Percentiles rank a stretch among this genome's conserved stretches.
These are phyloP conservation scores for Metarhizium guizhouense DNA, from an alignment of 2,329 filamentous ascomycete genomes.

Conservation along the genomic window DNA sequence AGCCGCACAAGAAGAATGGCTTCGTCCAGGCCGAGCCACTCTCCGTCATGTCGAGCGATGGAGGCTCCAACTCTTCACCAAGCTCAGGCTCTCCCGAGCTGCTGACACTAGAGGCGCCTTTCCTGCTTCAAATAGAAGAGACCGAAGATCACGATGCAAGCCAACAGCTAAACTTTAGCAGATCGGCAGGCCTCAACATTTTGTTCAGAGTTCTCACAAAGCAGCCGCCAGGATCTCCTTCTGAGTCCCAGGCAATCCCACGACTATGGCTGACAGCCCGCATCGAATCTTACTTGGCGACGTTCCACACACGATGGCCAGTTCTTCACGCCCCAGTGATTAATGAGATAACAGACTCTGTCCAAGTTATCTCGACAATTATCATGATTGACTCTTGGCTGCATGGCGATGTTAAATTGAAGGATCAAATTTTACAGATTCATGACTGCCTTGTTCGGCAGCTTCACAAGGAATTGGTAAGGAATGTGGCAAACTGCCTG, in stretches of 20 bases:
- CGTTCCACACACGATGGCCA: conserved; percentile 32
- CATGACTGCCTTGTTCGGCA: conserved; percentile 22
- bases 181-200: neutral
- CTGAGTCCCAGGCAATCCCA: conserved; percentile 6
- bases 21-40: neutral
- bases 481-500: neutral
- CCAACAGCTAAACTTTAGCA: neutral
- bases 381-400: conserved; percentile 32
- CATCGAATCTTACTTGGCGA: conserved; percentile 25
- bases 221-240: conserved; percentile 1
- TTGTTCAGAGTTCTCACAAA: neutral
- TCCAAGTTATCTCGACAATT: conserved; percentile 19
- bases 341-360: conserved; percentile 19
- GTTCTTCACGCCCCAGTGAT: conserved; percentile 29
- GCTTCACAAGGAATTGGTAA: conserved; percentile 20
- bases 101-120: neutral
- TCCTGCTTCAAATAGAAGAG: conserved; percentile 1
- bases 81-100: neutral
- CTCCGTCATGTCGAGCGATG: neutral
- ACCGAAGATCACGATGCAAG: neutral
- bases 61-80: neutral
- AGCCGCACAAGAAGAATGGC: neutral
- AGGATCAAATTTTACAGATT: conserved; percentile 18
- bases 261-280: conserved; percentile 13
- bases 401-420: conserved; percentile 16